These are phyloP conservation scores for Antarctomyces pellizariae DNA, from an alignment of 495 filamentous ascomycete genomes.

Conservation along the genomic window DNA sequence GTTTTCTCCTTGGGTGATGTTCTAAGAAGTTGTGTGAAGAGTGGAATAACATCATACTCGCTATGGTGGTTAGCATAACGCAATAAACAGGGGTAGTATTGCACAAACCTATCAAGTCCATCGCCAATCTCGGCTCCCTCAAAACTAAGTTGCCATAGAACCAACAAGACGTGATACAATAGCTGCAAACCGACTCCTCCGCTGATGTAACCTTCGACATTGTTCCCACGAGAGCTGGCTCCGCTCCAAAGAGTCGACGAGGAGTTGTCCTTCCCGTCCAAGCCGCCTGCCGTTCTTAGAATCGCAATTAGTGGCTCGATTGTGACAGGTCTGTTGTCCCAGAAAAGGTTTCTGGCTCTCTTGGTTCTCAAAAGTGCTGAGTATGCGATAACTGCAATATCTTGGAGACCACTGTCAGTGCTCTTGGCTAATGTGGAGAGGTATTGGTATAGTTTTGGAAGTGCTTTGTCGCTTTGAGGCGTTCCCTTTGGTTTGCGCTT, in stretches of 20 bases:
- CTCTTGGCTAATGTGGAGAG: slow-evolving; percentile 61
- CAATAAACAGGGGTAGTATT: not conserved
- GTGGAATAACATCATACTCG: slow-evolving; percentile 74
- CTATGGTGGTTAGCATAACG: slow-evolving; percentile 18
- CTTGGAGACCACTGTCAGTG: slow-evolving; percentile 70
- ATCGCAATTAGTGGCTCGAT: slow-evolving; percentile 64
- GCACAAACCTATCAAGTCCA: slow-evolving; percentile 54
- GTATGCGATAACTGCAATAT: slow-evolving; percentile 84
- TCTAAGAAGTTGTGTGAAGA: slow-evolving; percentile 74
- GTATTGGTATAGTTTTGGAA: slow-evolving; percentile 72
- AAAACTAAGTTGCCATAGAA: slow-evolving; percentile 90
- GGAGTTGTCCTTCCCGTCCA: slow-evolving; percentile 36
- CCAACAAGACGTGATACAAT: slow-evolving; percentile 79
- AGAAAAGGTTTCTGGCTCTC: slow-evolving; percentile 62
- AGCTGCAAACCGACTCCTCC: slow-evolving; percentile 82
- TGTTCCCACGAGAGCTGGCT: slow-evolving; percentile 25
- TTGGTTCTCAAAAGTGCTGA: slow-evolving; percentile 61
- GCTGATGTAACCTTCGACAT: slow-evolving; percentile 37
- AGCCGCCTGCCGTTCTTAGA: slow-evolving; percentile 52
- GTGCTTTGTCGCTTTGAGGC: slow-evolving; percentile 39
- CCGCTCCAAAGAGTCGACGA: slow-evolving; percentile 46
- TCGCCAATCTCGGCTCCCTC: slow-evolving; percentile 67
- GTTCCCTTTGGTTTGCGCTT: slow-evolving; percentile 29
- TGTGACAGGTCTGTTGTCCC: slow-evolving; percentile 66
- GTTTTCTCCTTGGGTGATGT: slow-evolving; percentile 96